Evolutionary conservation across 352 stramenopile species (phyloP).

Genomic region (Thraustotheca clavata): DNA sequence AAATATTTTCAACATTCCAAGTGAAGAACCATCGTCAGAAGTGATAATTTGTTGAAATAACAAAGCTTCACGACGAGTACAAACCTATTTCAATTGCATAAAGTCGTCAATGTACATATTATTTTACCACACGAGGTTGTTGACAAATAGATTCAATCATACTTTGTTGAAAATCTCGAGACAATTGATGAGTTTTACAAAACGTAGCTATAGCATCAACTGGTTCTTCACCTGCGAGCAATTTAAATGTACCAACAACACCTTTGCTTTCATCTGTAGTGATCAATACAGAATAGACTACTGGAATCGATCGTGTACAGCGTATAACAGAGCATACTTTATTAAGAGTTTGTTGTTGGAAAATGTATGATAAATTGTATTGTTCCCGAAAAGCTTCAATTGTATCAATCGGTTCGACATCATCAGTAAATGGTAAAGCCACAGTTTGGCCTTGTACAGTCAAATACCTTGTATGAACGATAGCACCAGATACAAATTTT

Average conservation of each 20-base stretch:
- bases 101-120: neutral
- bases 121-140: constrained; percentile 22
- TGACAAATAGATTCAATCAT: constrained; percentile 42
- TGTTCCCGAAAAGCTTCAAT: constrained; percentile 40
- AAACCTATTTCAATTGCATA: constrained; percentile 22
- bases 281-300: constrained; percentile 40
- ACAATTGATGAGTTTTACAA: constrained; percentile 28
- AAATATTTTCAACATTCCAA: constrained; percentile 55
- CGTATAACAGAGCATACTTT: constrained; percentile 34
- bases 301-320: constrained; percentile 33
- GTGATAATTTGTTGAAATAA: constrained; percentile 41
- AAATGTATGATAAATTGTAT: constrained; percentile 29
- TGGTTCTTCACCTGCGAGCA: constrained; percentile 44
- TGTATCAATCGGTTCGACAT: constrained; percentile 38
- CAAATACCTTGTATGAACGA: neutral
- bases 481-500: neutral
- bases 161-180: constrained; percentile 22
- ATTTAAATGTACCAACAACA: constrained; percentile 32
- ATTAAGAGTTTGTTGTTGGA: constrained; percentile 33
- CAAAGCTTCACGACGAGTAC: constrained; percentile 33
- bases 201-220: constrained; percentile 44
- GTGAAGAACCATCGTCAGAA: constrained; percentile 21
- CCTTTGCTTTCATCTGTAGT: constrained; percentile 21
- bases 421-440: neutral
- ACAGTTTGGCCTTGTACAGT: neutral